Percentiles rank a stretch among this genome's conserved stretches.
phyloP scores from a whole-genome alignment of 352 stramenopile species.

The Phytopythium chamaehyphon region DNA sequence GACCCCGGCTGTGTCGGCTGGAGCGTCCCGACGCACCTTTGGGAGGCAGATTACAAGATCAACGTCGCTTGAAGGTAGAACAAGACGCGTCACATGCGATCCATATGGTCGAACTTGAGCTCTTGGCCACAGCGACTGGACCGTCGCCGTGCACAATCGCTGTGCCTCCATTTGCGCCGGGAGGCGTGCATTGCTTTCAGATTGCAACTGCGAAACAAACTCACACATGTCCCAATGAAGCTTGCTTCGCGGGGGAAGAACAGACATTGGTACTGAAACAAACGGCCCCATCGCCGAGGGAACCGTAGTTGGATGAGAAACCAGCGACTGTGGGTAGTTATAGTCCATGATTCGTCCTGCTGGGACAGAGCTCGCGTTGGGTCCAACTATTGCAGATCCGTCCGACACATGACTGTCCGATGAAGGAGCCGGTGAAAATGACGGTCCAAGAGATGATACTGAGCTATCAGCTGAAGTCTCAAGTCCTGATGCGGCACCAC shows the following conservation, averaged over 20 bases:
- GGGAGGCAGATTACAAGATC: slow-evolving; percentile 98
- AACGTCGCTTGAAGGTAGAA: slow-evolving; percentile 95
- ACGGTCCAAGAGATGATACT: slow-evolving; percentile 13
- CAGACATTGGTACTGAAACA: slow-evolving; percentile 78
- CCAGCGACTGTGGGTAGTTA: slow-evolving; percentile 33
- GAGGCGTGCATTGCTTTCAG: slow-evolving; percentile 59
- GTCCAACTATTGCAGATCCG: slow-evolving; percentile 13
- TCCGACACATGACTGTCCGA: slow-evolving; percentile 17
- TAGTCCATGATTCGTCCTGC: slow-evolving; percentile 18
- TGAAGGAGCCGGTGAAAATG: slow-evolving; percentile 34
- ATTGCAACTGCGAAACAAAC: slow-evolving; percentile 76
- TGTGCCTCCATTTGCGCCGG: slow-evolving; percentile 73
- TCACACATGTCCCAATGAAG: slow-evolving; percentile 88
- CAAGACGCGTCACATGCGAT: slow-evolving; percentile 94
- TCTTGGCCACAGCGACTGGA: slow-evolving; percentile 91
- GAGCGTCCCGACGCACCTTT: slow-evolving; percentile 94
- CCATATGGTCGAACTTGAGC: slow-evolving; percentile 97
- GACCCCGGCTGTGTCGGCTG: slow-evolving; percentile 92
- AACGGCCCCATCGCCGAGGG: slow-evolving; percentile 67
- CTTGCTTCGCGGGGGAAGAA: slow-evolving; percentile 79
- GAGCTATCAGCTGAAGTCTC: slow-evolving; percentile 2
- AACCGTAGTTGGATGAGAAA: slow-evolving; percentile 19
- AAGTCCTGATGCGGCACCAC: not conserved
- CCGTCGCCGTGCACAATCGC: slow-evolving; percentile 72
- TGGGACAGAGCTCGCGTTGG: slow-evolving; percentile 10